Base-by-base conservation (phyloP, 495 filamentous ascomycete genomes). In the Cercophora newfieldiana region DNA sequence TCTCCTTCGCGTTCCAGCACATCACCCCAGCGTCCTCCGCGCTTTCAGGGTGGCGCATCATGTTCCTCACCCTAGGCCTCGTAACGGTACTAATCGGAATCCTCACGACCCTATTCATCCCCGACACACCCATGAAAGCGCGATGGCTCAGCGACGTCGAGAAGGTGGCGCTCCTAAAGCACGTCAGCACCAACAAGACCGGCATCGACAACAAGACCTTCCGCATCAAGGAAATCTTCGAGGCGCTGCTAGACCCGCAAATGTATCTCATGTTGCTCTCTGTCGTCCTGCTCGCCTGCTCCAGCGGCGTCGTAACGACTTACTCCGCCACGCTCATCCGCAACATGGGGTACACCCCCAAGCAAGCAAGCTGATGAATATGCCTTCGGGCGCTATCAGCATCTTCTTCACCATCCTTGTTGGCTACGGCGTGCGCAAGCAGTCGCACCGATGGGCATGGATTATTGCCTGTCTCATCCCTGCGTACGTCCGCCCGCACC, bases 1-100 rank as follows among this genome's bases (percentile, higher is more conserved):
- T 88, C 31, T 88, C 86, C 2, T 89, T 79, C 63, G 87, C 75
- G 18, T 87, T 87, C 65, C 88, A 90, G 73, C 83, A 89, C 60
- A 78, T 87, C 16, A 65, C 69, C 4, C 68, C 74, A 25, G 69
- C 73, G 47, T 68, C 44, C 12, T 61, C 76, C 49, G 47, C 70
- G 29, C 77, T 90, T 19, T 73, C 77, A 3, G 84, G 87, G 14
- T 90, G 88, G 88, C 75, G 79, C 7, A 82, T 85, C 66, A 89
- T 89, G 86, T 89, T 88, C 67, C 73, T 87, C 3, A 80, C 79
- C 0, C 76, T 88, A 22, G 87, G 87, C 0, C 30, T 74, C 14
- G 69, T 86, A 51, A 89, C 86, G 16, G 72, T 88, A 5, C 1
- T 83, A 12, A 79, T 85, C 22, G 81, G 82, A 0, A 19, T 80